Base-by-base conservation (phyloP, 192 early-diverging fungal genomes). In the Oehlia diaphana region DNA sequence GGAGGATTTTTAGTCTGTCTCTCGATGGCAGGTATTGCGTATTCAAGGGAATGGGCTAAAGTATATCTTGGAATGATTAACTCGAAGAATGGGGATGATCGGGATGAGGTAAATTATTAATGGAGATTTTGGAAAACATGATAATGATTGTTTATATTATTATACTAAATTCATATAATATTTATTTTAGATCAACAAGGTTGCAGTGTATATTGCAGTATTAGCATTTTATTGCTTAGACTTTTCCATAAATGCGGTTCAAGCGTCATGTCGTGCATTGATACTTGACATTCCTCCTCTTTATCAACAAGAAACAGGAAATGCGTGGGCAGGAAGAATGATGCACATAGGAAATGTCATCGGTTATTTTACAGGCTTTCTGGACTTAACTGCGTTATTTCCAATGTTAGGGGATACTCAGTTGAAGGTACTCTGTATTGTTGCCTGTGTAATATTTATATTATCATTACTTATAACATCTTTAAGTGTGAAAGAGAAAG, bases 201-300 rank as follows among this genome's bases (percentile, higher is more conserved):
- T 86, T 71, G 87, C 92, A 2, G 91, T 95, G 49, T 81, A 86
- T 44, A 83, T 93, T 35, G 96, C 95, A 26, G 94, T 98, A 5
- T 16, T 88, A 9, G 91, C 91, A 12, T 97, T 98, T 79, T 98
- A 96, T 78, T 83, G 91, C n/a, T 81, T 99, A 26, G 97, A 99
- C 83, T 98, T 99, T 86, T 91, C 95, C 0, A 88, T 99, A 76
- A 99, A 99, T 82, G 92, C 92, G 9, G 92, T 97, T 10, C 93
- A 94, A 80, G 95, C 96, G 8, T 87, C 89, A 35, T 91, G 91
- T 74, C 92, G 97, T 10, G 92, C 95, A 16, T 84, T 99, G 21
- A 93, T 97, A 44, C 89, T 98, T 31, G 97, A 99, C 80, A 89
- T 92, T 44, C 88, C 91, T 26, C 93, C 95, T 0, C 82, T 92